Evolutionary conservation across 208 protist species (phyloP).

Genomic region (Trichomonas gallinae): DNA sequence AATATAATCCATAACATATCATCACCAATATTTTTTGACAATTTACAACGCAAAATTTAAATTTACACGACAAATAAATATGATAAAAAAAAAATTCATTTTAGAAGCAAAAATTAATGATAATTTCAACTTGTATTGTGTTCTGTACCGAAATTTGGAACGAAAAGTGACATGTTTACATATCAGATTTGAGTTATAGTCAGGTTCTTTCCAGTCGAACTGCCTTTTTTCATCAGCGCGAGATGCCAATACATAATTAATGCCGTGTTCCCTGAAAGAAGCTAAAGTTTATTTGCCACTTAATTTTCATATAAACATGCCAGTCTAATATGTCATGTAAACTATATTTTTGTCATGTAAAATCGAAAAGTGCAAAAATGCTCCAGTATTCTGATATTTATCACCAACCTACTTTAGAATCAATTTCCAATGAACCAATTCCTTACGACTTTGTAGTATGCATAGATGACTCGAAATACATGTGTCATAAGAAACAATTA

Average conservation of each 20-base stretch:
- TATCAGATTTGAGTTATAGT: background rate
- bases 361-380: background rate
- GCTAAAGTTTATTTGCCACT: too few relatives aligned
- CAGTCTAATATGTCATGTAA: too few relatives aligned
- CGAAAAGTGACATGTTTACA: too few relatives aligned
- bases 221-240: background rate
- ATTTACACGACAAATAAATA: too few relatives aligned
- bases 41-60: too few relatives aligned
- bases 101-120: too few relatives aligned
- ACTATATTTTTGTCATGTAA: too few relatives aligned
- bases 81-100: too few relatives aligned
- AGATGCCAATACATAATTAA: background rate
- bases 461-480: background rate
- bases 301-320: too few relatives aligned
- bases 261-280: background rate
- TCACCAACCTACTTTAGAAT: background rate
- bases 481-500: background rate
- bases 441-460: background rate
- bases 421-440: background rate
- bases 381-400: background rate
- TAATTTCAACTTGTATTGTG: too few relatives aligned
- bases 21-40: too few relatives aligned
- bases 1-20: background rate
- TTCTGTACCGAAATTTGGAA: too few relatives aligned
- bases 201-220: background rate